Percentiles rank a stretch among this genome's conserved stretches.
phyloP scores from a whole-genome alignment of 441 rosid species.

The Bocquillonia castaneifolia region DNA sequence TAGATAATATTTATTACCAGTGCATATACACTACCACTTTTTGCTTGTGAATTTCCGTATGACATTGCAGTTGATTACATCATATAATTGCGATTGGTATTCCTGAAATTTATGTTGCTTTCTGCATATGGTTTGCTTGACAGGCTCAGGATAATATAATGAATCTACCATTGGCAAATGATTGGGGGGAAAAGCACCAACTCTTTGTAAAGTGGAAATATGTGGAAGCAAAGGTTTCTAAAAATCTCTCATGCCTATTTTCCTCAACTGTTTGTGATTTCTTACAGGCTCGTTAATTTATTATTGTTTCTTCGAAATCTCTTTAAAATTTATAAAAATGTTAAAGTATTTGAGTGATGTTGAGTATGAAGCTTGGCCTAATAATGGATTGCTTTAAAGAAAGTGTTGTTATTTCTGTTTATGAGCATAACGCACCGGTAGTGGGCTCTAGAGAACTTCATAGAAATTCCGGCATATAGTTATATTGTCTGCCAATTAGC shows the following conservation, averaged over 20 bases:
- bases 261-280: background rate
- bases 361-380: background rate
- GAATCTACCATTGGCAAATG: conserved; percentile 82
- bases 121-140: conserved; percentile 17
- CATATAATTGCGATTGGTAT: conserved; percentile 1
- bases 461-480: too few species aligned
- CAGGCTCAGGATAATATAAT: conserved; percentile 85
- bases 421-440: background rate
- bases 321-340: background rate
- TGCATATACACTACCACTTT: background rate
- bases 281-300: background rate
- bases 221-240: conserved; percentile 77
- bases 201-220: conserved; percentile 87
- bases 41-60: conserved; percentile 1
- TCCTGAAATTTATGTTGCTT: conserved; percentile 10
- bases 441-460: background rate
- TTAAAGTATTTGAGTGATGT: background rate
- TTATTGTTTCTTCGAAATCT: background rate
- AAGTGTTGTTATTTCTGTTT: background rate
- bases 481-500: too few species aligned
- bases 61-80: too few species aligned
- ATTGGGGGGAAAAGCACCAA: conserved; percentile 96
- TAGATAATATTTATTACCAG: background rate
- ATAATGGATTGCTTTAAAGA: background rate
- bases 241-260: conserved; percentile 15